Evolutionary conservation across 495 filamentous ascomycete species (phyloP).

Genomic region (Recurvomyces mirabilis): DNA sequence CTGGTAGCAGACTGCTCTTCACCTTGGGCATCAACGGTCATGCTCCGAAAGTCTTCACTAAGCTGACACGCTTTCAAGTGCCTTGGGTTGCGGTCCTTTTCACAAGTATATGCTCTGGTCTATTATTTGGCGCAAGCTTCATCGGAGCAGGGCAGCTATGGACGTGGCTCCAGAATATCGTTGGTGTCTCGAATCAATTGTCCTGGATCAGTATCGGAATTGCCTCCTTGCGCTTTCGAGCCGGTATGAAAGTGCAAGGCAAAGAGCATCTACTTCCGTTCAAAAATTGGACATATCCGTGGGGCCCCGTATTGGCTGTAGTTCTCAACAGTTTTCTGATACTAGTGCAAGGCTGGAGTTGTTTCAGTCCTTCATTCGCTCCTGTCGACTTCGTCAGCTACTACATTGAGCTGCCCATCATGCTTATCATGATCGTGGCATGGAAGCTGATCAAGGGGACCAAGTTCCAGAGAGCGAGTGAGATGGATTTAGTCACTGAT

Average conservation of each 20-base stretch:
- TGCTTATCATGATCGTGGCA: no score
- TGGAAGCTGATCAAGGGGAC: no score
- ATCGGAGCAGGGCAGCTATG: not conserved
- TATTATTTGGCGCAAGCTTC: not conserved
- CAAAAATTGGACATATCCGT: no score
- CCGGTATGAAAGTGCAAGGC: not conserved
- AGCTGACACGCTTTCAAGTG: not conserved
- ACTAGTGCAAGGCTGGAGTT: no score
- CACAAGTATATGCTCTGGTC: not conserved
- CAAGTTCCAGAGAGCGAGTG: no score
- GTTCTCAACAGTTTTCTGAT: no score
- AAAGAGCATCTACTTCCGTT: no score
- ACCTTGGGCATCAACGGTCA: not conserved
- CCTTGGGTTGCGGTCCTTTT: not conserved
- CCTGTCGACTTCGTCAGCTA: no score
- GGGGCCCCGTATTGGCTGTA: no score
- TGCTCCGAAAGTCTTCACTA: not conserved
- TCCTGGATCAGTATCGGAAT: not conserved
- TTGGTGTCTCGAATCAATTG: not conserved
- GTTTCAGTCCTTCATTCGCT: no score
- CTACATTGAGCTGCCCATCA: no score
- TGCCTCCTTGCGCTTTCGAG: not conserved
- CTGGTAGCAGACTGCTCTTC: not conserved
- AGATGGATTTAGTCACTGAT: no score
- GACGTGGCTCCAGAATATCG: not conserved